Evolutionary conservation across 106 monocot species (phyloP), one percentile per base, ranked within the genome.

Genomic region (Alisma plantagoaquatica): DNA sequence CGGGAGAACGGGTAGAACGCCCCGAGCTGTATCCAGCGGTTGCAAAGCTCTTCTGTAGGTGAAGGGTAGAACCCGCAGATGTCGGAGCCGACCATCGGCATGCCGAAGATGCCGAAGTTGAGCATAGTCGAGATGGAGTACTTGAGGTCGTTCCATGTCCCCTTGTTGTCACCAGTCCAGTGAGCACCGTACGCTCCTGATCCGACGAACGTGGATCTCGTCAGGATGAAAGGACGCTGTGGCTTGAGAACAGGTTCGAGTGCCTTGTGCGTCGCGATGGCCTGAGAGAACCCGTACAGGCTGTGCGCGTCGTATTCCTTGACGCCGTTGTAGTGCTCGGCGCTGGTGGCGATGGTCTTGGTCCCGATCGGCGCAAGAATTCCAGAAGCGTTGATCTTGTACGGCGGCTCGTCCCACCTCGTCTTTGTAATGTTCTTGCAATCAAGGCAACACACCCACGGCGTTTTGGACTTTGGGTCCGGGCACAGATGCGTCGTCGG

Each of bases 1-100:
- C 98, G 61, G 17, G 98, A 98, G 73, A 98, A 98, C 8, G 98
- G 98, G 35, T 98, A 98, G 74, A 98, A 98, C 1, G 98, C 98
- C 0, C 98, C 98, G 5, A 98, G 76, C 69, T 90, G 69, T 16
- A 98, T 98, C 98, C 98, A 98, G 0, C 98, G 67, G 60, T 86
- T 90, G 74, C 98, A 98, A 32, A 98, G 85, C 61, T 98, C 98
- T 63, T 98, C 98, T 0, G 76, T 71, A 0, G 88, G 77, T 5
- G 54, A 46, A 0, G 90, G 90, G 44, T 90, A 90, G 54, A 98
- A 98, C 4, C 98, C 98, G 20, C 98, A 98, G 4, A 98, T 98
- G 51, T 98, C 98, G 0, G 98, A 64, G 2, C 98, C 98, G 14
- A 90, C 89, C 98, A 98, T 98, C 2, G 98, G 98, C 78, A 90